Evolutionary conservation across 2,329 filamentous ascomycete genomes (phyloP), one percentile per base, ranked within the genome.

Genomic region (Nothophaeocryptopus gaeumannii): DNA sequence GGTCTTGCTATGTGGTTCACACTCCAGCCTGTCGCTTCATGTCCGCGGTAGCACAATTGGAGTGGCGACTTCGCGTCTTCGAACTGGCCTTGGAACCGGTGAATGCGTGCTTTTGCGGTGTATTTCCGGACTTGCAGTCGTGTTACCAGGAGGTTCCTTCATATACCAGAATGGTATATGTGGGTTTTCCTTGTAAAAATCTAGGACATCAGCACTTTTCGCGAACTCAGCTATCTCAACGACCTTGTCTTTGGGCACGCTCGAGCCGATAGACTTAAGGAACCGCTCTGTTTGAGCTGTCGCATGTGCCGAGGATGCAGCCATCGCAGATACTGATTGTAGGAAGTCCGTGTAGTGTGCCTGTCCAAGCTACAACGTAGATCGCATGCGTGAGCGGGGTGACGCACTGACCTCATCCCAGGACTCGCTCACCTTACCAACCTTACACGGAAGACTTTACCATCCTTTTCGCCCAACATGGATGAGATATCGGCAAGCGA

Each of bases 111-210:
- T 36, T 36, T 12, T 36, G 34, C 15, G n/a, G 34, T 14, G n/a
- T 14, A 36, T 14, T 36, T 36, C n/a, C 34, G 34, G 15, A 13
- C 34, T 12, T 36, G 15, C 15, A 36, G 34, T 14, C 34, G 34
- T 36, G 15, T 12, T 13, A 36, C 34, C 34, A 36, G 15, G 34
- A 12, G 15, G 15, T 36, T 36, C 34, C n/a, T 36, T 13, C 35
- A 37, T 37, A 16, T 37, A 37, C 35, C 35, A 37, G 35, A 37
- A 37, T 37, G 35, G 35, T 37, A 16, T 37, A 37, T 37, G 35
- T 37, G 35, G 35, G 13, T 37, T 37, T 37, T 37, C 35, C n/a
- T 37, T 37, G 35, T 37, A 37, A 37, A 37, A 37, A 37, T 37
- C 35, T 16, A 37, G 35, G 13, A 37, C 35, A 37, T 37, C 35